A percentile compares a stretch with the other conserved stretches of the same genome.
Conservation (phyloP, 176 grass and related monocot species). For the Lolium multiflorum region DNA sequence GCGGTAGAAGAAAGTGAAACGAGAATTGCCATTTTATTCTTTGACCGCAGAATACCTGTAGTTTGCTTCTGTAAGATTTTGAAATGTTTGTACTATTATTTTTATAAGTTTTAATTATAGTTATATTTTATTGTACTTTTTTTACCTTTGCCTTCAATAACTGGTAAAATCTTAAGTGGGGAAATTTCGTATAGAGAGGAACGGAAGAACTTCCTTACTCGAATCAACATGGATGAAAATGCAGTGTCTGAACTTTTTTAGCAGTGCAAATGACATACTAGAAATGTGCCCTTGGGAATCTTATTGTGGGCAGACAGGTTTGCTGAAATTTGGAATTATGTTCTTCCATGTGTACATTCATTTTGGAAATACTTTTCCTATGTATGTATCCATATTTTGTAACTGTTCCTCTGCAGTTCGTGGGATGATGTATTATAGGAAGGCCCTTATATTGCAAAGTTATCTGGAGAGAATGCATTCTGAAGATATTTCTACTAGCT, state of each 20-base stretch:
- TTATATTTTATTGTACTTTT: no score
- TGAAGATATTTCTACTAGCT: conserved; percentile 65
- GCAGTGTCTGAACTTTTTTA: conserved; percentile 70
- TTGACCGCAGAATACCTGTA: no score
- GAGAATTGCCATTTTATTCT: no score
- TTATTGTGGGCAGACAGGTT: conserved; percentile 93
- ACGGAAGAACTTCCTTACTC: conserved; percentile 91
- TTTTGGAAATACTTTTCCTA: conserved; percentile 8
- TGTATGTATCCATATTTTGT: conserved; percentile 10
- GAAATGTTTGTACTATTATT: no score
- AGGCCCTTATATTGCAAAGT: conserved; percentile 93
- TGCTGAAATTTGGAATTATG: conserved; percentile 32
- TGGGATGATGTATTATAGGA: conserved; percentile 99
- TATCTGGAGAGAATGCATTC: conserved; percentile 80
- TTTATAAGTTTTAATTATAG: no score
- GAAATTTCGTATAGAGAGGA: conserved; percentile 70
- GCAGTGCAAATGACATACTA: conserved; percentile 65
- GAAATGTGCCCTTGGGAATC: conserved; percentile 93
- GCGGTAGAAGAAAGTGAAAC: no score
- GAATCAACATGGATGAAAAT: no score
- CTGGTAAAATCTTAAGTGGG: conserved; percentile 38
- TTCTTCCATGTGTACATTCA: background rate
- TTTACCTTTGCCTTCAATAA: no score
- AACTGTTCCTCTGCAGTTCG: conserved; percentile 31
- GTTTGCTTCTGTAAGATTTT: no score